Percentiles rank a stretch among this genome's conserved stretches.
Conservation (phyloP, 2,329 filamentous ascomycete genomes). For the Cladophialophora psammophila region DNA sequence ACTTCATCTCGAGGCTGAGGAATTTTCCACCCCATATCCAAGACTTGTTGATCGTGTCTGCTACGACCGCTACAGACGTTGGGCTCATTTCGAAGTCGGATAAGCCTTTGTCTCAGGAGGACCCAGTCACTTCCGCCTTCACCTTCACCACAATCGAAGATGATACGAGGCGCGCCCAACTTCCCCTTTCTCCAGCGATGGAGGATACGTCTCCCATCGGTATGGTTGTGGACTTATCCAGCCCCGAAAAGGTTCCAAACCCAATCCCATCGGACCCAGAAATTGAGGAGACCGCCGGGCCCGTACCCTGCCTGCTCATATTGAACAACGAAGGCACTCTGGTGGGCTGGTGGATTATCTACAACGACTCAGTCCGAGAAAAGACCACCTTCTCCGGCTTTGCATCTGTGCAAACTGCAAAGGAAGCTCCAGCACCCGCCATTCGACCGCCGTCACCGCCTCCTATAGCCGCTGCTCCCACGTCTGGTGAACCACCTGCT, state of each 20-base stretch:
- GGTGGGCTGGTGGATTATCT: constrained; percentile 89
- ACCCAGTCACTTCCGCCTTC: constrained; percentile 72
- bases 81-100: constrained; percentile 79
- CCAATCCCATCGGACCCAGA: constrained; percentile 80
- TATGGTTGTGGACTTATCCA: constrained; percentile 81
- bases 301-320: constrained; percentile 82
- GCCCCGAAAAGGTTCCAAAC: constrained; percentile 76
- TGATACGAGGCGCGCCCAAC: constrained; percentile 75
- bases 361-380: constrained; percentile 81
- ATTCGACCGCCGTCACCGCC: constrained; percentile 12
- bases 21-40: constrained; percentile 81
- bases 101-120: constrained; percentile 68
- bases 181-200: constrained; percentile 72
- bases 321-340: constrained; percentile 90
- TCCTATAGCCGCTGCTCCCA: constrained; percentile 19
- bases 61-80: constrained; percentile 79
- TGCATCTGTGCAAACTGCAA: constrained; percentile 32
- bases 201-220: constrained; percentile 82
- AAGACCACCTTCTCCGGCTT: constrained; percentile 77
- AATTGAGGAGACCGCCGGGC: constrained; percentile 77
- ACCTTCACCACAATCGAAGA: constrained; percentile 74
- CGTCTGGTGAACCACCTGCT: constrained; percentile 28
- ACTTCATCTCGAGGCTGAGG: constrained; percentile 77
- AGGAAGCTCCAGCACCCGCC: constrained; percentile 1
- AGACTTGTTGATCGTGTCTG: constrained; percentile 82